Base-by-base conservation (phyloP, 2,329 filamentous ascomycete species). In the Alternaria infectoria region DNA sequence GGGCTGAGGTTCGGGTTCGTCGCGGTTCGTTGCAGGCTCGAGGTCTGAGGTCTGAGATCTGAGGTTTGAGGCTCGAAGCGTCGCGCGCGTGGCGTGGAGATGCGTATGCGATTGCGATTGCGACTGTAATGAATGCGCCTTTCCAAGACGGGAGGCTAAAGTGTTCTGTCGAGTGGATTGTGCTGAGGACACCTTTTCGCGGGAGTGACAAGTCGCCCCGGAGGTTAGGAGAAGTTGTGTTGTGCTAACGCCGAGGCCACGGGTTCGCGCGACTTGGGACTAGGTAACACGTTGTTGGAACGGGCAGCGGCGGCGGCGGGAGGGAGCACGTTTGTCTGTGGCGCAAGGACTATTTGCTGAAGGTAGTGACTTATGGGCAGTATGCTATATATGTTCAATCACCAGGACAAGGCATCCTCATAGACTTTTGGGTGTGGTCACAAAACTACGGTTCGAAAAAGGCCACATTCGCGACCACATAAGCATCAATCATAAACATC, bases 181-280 rank as follows among this genome's bases (percentile, higher is more conserved):
- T 21, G 54, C 13, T 17, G 25, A 23, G 10, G 25, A 36, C 25
- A 40, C 43, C 23, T 32, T 57, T 49, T 57, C 17, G 28, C 7
- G 44, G 10, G 19, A 54, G n/a, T 28, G n/a, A 44, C 13, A 54
- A 21, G 52, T 54, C 15, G 36, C 23, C 21, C 36, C 54, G 59
- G 59, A 61, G 59, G 54, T 61, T 61, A 58, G 59, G 21, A 61
- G 25, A 49, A 46, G 52, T 17, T 55, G 50, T 13, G 44, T 43
- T 21, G 32, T 59, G 19, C 59, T 61, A 61, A 61, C 59, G 59
- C 59, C 59, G 57, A 15, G 40, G 54, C 54, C 54, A 47, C 54
- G 50, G 21, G 25, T 47, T 17, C 25, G 51, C 23, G 28, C 36
- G 36, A 40, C n/a, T 40, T 40, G 4, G 36, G 47, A 21, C 40